These are phyloP conservation scores for Serendipita sp. DNA, from an alignment of 768 basidiomycete genomes.

Conservation along the genomic window DNA sequence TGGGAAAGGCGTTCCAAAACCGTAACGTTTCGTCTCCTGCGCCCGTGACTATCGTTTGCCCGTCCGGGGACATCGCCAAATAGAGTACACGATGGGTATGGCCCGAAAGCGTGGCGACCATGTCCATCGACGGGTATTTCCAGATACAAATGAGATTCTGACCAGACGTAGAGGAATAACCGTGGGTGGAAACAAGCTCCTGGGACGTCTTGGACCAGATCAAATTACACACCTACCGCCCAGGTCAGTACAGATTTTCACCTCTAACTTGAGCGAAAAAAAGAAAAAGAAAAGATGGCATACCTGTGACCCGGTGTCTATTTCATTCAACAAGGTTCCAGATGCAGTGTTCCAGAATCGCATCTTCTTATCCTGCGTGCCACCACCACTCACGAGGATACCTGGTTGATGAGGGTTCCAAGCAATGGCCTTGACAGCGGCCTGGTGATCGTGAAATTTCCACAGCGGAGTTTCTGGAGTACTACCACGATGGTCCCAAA, in stretches of 20 bases:
- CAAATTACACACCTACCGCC: slow-evolving; percentile 80
- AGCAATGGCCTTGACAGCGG: slow-evolving; percentile 93
- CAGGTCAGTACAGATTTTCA: background rate
- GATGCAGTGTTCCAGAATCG: slow-evolving; percentile 91
- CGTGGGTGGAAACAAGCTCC: slow-evolving; percentile 95
- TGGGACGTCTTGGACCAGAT: slow-evolving; percentile 93
- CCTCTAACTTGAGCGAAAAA: background rate
- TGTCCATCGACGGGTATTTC: slow-evolving; percentile 85
- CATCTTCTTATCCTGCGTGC: slow-evolving; percentile 97
- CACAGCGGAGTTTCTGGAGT: slow-evolving; percentile 55
- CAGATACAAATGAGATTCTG: slow-evolving; percentile 95
- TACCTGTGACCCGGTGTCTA: slow-evolving; percentile 95
- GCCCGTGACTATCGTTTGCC: slow-evolving; percentile 94
- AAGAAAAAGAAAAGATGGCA: slow-evolving; percentile 14
- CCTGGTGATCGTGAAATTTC: slow-evolving; percentile 93
- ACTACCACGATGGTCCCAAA: slow-evolving; percentile 75
- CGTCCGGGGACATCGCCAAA: slow-evolving; percentile 94
- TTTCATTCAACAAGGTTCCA: slow-evolving; percentile 68
- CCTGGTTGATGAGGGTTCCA: slow-evolving; percentile 95
- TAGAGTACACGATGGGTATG: slow-evolving; percentile 87
- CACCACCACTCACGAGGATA: slow-evolving; percentile 85
- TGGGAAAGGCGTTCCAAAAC: slow-evolving; percentile 96
- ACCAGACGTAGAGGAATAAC: slow-evolving; percentile 82
- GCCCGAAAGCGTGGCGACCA: slow-evolving; percentile 88
- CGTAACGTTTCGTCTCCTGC: slow-evolving; percentile 93